Conservation (phyloP, 1,284 basidiomycete genomes). For the Ustilago hordei region DNA sequence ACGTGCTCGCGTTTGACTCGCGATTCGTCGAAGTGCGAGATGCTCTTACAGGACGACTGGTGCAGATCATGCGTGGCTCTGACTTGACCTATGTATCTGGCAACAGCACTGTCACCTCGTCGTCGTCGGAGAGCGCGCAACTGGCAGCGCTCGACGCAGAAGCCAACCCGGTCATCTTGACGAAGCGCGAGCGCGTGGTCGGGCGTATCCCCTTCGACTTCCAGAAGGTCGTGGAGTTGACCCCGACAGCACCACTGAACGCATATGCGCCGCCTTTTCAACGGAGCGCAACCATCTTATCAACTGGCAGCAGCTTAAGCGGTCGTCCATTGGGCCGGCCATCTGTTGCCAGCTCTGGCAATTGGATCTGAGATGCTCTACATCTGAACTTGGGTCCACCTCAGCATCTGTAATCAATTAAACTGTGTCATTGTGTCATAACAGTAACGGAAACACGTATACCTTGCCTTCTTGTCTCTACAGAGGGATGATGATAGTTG, state of each 20-base stretch:
- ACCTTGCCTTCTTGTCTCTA: not conserved
- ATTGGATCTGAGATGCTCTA: slow-evolving; percentile 33
- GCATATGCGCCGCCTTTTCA: slow-evolving; percentile 34
- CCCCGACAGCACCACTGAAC: slow-evolving; percentile 25
- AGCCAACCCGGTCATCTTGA: slow-evolving; percentile 53
- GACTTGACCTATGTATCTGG: slow-evolving; percentile 82
- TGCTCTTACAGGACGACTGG: slow-evolving; percentile 82
- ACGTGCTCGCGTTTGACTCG: slow-evolving; percentile 88
- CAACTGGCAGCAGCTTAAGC: slow-evolving; percentile 38
- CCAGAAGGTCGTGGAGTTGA: slow-evolving; percentile 46
- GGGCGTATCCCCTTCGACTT: slow-evolving; percentile 50
- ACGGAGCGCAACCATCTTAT: slow-evolving; percentile 33
- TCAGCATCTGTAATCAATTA: not conserved
- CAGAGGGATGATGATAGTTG: not conserved
- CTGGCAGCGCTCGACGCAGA: slow-evolving; percentile 45
- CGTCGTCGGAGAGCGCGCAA: slow-evolving; percentile 34
- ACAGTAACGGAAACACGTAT: not conserved
- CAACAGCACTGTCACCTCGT: slow-evolving; percentile 43
- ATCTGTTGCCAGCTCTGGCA: slow-evolving; percentile 26
- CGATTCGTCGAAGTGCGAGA: slow-evolving; percentile 94
- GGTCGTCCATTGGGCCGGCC: slow-evolving; percentile 33
- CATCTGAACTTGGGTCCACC: not conserved
- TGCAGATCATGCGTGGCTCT: slow-evolving; percentile 85
- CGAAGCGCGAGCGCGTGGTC: slow-evolving; percentile 32
- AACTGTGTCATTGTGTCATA: not conserved